Percentiles rank a stretch among this genome's conserved stretches.
phyloP scores from a whole-genome alignment of 2,329 filamentous ascomycete species.

The Penicillium nordicum region DNA sequence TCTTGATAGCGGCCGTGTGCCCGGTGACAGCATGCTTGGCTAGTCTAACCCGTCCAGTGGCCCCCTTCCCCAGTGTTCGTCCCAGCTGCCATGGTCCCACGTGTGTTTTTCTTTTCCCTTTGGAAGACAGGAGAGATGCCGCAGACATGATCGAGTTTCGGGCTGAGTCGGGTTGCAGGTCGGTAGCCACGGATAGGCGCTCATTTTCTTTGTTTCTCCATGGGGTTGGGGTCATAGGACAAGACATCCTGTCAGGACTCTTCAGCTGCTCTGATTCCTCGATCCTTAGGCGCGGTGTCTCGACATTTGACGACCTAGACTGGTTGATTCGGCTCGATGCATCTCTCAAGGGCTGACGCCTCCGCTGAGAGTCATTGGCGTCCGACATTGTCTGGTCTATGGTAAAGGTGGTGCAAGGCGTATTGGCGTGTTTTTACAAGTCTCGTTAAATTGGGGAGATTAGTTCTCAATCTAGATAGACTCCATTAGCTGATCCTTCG shows the following conservation, averaged over 20 bases:
- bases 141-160: conserved; percentile 54
- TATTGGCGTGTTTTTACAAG: neutral
- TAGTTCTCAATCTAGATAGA: neutral
- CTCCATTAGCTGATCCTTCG: neutral
- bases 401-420: no score
- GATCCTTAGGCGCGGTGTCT: conserved; percentile 15
- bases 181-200: conserved; percentile 51
- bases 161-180: conserved; percentile 49
- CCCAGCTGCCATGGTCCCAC: conserved; percentile 94
- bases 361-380: conserved; percentile 15
- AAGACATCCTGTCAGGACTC: conserved; percentile 28
- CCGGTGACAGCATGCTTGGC: conserved; percentile 76
- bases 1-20: conserved; percentile 88
- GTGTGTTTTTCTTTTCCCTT: conserved; percentile 62
- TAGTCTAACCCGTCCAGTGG: conserved; percentile 80
- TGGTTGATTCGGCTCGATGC: conserved; percentile 21
- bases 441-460: neutral
- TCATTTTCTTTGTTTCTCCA: conserved; percentile 46
- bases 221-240: conserved; percentile 27
- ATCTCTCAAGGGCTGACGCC: conserved; percentile 23
- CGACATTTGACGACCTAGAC: conserved; percentile 12
- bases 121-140: conserved; percentile 53
- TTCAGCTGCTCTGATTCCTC: conserved; percentile 18
- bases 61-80: conserved; percentile 82
- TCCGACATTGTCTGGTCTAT: conserved; percentile 19